Percentiles rank a stretch among this genome's conserved stretches.
phyloP scores from a whole-genome alignment of 352 stramenopile genomes.

The Phytophthora litchii region DNA sequence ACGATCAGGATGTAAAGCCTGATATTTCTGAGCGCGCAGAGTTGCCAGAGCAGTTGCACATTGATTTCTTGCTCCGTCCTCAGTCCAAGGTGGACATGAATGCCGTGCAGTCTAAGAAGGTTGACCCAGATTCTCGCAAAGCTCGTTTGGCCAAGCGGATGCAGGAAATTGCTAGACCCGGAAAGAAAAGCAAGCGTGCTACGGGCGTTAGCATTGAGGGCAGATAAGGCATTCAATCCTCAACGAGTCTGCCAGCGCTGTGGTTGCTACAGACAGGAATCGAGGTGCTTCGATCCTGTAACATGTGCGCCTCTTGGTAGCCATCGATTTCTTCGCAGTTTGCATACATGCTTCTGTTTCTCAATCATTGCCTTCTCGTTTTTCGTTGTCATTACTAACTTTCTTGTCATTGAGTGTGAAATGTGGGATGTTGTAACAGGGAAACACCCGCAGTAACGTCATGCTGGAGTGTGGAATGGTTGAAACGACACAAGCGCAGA shows the following conservation, averaged over 20 bases:
- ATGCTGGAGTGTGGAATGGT: slow-evolving; percentile 1
- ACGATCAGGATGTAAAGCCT: slow-evolving; percentile 37
- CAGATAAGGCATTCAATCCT: slow-evolving; percentile 49
- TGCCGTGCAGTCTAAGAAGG: slow-evolving; percentile 61
- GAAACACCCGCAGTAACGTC: slow-evolving; percentile 22
- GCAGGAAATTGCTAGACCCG: slow-evolving; percentile 82
- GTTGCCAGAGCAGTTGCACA: slow-evolving; percentile 74
- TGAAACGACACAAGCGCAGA: slow-evolving; percentile 20
- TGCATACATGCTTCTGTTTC: slow-evolving; percentile 31
- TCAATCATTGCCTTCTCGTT: slow-evolving; percentile 4
- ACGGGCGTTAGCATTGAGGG: slow-evolving; percentile 83
- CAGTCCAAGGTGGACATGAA: slow-evolving; percentile 83
- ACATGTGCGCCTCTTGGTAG: slow-evolving; percentile 26
- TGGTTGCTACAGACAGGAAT: slow-evolving; percentile 10
- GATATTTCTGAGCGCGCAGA: slow-evolving; percentile 71
- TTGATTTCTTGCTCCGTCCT: slow-evolving; percentile 86
- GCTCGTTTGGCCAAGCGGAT: slow-evolving; percentile 85
- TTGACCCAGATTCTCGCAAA: slow-evolving; percentile 81
- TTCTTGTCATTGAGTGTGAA: slow-evolving; percentile 1
- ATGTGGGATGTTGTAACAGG: slow-evolving; percentile 14
- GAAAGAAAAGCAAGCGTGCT: slow-evolving; percentile 78
- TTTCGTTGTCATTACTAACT: slow-evolving; percentile 20
- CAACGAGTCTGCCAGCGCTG: slow-evolving; percentile 7
- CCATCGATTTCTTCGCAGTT: slow-evolving; percentile 32
- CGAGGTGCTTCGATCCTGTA: slow-evolving; percentile 18